These are phyloP conservation scores for Ascomycota sp. DNA, from an alignment of 2,329 filamentous ascomycete genomes.

Conservation along the genomic window DNA sequence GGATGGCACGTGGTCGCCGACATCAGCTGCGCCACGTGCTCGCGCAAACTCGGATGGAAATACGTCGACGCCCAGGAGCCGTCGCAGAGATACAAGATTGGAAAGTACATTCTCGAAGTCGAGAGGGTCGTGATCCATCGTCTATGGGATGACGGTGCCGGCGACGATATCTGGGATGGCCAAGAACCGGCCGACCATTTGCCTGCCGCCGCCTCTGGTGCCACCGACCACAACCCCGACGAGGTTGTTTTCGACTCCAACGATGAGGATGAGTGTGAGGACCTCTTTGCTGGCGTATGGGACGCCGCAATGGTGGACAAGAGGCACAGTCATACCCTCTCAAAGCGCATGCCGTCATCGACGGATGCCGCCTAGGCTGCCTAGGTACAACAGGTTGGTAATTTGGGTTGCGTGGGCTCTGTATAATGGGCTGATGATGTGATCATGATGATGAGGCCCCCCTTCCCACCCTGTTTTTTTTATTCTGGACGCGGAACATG, in stretches of 20 bases:
- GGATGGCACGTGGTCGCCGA: constrained; percentile 45
- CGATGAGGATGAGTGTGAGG: constrained; percentile 47
- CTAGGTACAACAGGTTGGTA: neutral
- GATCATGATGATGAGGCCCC: too few species aligned
- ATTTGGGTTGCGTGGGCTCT: too few species aligned
- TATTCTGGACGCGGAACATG: too few species aligned
- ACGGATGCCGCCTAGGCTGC: neutral
- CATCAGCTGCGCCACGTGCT: constrained; percentile 36
- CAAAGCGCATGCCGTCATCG: constrained; percentile 6
- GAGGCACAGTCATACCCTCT: constrained; percentile 20
- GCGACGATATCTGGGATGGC: constrained; percentile 2
- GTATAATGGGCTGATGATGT: too few species aligned
- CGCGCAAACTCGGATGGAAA: constrained; percentile 42
- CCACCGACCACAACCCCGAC: constrained; percentile 3
- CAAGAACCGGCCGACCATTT: constrained; percentile 2
- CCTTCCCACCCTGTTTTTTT: too few species aligned
- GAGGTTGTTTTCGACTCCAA: constrained; percentile 38
- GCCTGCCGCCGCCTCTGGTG: neutral
- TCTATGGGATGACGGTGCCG: constrained; percentile 24
- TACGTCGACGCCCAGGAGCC: constrained; percentile 42
- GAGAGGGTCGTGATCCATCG: constrained; percentile 30
- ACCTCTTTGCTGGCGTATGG: constrained; percentile 43
- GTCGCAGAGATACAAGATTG: constrained; percentile 44
- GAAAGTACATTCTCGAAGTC: constrained; percentile 47
- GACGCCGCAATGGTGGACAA: constrained; percentile 29